These are phyloP conservation scores for Fraxinus dipetala DNA, from an alignment of 305 asterid species.

Conservation along the genomic window DNA sequence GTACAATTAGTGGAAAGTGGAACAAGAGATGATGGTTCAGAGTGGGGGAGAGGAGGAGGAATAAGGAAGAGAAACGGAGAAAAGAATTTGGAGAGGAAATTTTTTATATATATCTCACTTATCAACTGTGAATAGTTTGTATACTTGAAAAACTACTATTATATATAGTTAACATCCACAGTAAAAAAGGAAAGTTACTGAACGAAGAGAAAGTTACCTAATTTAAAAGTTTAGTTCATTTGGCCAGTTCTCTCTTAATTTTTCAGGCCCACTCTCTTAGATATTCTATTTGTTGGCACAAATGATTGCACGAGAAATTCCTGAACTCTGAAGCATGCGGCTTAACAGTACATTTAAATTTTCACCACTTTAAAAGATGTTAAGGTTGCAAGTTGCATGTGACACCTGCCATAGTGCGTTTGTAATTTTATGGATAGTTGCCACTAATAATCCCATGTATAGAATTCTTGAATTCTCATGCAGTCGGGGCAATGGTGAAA, in stretches of 20 bases:
- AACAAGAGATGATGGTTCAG: background rate
- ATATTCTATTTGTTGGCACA: background rate
- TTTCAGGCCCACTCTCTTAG: background rate
- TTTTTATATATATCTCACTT: background rate
- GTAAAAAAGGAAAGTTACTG: background rate
- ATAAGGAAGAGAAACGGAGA: background rate
- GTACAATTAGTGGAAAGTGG: background rate
- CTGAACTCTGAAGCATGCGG: background rate
- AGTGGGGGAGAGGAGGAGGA: background rate
- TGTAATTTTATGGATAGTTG: background rate
- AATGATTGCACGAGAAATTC: background rate
- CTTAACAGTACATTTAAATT: background rate
- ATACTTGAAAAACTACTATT: background rate
- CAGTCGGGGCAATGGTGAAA: background rate
- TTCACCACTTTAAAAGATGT: background rate
- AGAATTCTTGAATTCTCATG: background rate
- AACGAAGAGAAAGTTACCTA: background rate
- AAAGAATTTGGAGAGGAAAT: background rate
- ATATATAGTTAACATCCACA: background rate
- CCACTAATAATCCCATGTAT: background rate
- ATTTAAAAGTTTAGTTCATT: background rate
- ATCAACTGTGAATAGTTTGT: background rate
- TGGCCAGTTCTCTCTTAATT: background rate
- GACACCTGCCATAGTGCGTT: background rate
- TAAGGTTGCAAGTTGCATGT: background rate